Percentiles rank a stretch among this genome's conserved stretches.
Evolutionary conservation across 140 eudicot genomes (phyloP).

Genomic region (Artemisia princeps): DNA sequence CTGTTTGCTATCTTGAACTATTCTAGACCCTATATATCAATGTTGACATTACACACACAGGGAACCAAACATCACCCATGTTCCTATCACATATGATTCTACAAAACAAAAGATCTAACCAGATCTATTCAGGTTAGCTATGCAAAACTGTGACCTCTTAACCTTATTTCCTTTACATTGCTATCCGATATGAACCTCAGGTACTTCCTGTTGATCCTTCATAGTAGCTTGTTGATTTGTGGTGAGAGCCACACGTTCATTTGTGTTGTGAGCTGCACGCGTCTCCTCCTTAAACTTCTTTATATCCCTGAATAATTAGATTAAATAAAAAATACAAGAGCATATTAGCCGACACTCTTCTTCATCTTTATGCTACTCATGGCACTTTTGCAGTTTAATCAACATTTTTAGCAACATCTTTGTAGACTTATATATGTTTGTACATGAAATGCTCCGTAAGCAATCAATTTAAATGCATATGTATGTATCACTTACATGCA

Average conservation of each 20-base stretch:
- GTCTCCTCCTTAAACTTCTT: constrained; percentile 31
- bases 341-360: background rate
- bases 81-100: constrained; percentile 20
- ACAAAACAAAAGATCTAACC: constrained; percentile 24
- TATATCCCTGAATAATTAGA: constrained; percentile 33
- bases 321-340: background rate
- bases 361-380: background rate
- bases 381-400: background rate
- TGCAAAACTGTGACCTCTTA: constrained; percentile 29
- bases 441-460: background rate
- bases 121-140: constrained; percentile 26
- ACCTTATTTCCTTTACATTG: constrained; percentile 25
- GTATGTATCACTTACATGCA: constrained; percentile 43
- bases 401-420: background rate
- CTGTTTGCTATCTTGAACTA: constrained; percentile 29
- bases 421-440: background rate
- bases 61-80: constrained; percentile 8
- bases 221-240: constrained; percentile 13
- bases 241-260: background rate
- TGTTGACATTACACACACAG: constrained; percentile 18
- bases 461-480: background rate
- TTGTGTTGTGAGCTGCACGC: constrained; percentile 9
- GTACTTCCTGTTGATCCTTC: constrained; percentile 13
- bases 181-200: constrained; percentile 11
- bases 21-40: constrained; percentile 25